These are phyloP conservation scores for Melanogaster broomeanus DNA, from an alignment of 768 basidiomycete species.

Conservation along the genomic window DNA sequence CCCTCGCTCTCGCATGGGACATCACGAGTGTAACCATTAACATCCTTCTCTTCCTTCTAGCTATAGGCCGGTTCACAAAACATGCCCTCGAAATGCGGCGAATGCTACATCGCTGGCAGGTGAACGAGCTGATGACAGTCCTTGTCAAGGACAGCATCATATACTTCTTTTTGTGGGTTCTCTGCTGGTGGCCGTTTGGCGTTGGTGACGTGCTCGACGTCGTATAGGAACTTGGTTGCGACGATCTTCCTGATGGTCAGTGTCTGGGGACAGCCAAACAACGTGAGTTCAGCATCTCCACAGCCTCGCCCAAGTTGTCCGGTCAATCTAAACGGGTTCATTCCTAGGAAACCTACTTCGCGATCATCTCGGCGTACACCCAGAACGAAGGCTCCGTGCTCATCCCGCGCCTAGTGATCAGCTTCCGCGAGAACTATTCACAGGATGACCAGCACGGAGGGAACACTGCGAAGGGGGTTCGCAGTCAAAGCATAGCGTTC, in stretches of 20 bases:
- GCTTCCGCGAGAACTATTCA: conserved; percentile 17
- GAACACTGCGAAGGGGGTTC: neutral
- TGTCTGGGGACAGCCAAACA: conserved; percentile 11
- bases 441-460: neutral
- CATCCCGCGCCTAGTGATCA: conserved; percentile 20
- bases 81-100: conserved; percentile 8
- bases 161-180: conserved; percentile 19
- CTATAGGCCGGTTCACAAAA: conserved; percentile 11
- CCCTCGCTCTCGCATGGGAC: conserved; percentile 16
- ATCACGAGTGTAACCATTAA: conserved; percentile 9
- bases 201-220: neutral
- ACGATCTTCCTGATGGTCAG: conserved; percentile 16
- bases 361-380: conserved; percentile 16
- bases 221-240: conserved; percentile 12
- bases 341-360: conserved; percentile 2
- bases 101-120: conserved; percentile 8
- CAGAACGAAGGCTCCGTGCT: conserved; percentile 17
- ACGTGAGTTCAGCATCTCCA: conserved; percentile 3
- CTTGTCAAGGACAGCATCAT: conserved; percentile 19
- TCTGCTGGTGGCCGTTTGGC: neutral
- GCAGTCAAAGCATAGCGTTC: conserved; percentile 13
- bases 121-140: conserved; percentile 14
- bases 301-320: neutral
- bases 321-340: no score
- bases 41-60: conserved; percentile 17